Percentiles rank a stretch among this genome's conserved stretches.
phyloP scores from a whole-genome alignment of 2,329 filamentous ascomycete species.

The Calonectria pauciramosa region DNA sequence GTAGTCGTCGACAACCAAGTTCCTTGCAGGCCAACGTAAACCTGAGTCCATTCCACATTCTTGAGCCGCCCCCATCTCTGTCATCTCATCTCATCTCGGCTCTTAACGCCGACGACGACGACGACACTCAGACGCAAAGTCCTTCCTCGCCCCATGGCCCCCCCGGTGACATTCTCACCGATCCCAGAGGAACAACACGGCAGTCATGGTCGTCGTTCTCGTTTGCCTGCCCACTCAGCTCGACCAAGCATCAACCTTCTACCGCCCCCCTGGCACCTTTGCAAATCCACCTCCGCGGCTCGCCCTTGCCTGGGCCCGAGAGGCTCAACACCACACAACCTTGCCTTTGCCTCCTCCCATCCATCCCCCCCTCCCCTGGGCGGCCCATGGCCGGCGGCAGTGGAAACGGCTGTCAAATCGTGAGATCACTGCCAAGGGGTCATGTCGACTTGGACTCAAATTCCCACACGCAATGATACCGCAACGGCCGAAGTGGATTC shows the following conservation, averaged over 20 bases:
- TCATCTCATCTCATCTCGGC: not conserved
- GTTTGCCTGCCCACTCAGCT: not conserved
- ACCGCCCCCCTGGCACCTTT: not conserved
- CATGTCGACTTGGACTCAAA: conserved; percentile 22
- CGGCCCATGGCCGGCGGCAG: conserved; percentile 30
- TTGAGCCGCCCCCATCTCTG: not conserved
- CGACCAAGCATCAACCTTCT: not conserved
- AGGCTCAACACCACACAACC: conserved; percentile 20
- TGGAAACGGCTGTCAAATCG: conserved; percentile 29
- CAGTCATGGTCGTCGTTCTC: not conserved
- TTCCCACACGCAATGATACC: conserved; percentile 41
- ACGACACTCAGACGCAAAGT: not conserved
- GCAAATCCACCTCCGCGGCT: conserved; percentile 14
- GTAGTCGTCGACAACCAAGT: not conserved
- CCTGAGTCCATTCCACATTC: not conserved
- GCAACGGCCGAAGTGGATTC: conserved; percentile 30
- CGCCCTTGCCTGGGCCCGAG: conserved; percentile 15
- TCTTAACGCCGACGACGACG: not conserved
- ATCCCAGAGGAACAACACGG: not conserved
- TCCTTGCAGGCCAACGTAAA: conserved; percentile 13
- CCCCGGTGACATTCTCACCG: not conserved
- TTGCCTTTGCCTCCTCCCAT: not conserved
- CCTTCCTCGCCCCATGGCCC: not conserved
- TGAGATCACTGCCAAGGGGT: conserved; percentile 17
- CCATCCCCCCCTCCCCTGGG: not conserved